Conservation (phyloP, 108 stramenopile genomes). For the Poteriospumella lacustris region DNA sequence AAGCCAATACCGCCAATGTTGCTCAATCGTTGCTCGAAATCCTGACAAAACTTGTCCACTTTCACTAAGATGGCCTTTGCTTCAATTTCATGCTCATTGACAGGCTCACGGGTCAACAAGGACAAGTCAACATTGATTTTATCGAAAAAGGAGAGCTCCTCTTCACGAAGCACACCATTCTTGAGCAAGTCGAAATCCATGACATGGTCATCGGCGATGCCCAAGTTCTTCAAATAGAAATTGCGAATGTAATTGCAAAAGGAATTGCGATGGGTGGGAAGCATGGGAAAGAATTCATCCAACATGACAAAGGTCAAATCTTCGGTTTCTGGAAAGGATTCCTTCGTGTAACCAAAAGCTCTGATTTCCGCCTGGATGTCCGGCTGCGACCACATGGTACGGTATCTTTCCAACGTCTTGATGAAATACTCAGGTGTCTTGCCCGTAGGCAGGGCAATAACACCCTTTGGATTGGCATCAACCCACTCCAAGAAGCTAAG, state of each 20-base stretch:
- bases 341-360: not conserved
- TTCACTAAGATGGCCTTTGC: not conserved
- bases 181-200: slow-evolving; percentile 16
- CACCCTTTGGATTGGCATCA: slow-evolving; percentile 17
- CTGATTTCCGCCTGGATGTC: slow-evolving; percentile 23
- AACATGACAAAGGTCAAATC: slow-evolving; percentile 31
- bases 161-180: slow-evolving; percentile 12
- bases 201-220: slow-evolving; percentile 24
- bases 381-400: not conserved
- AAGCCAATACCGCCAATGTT: slow-evolving; percentile 46
- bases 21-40: slow-evolving; percentile 31
- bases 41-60: slow-evolving; percentile 14
- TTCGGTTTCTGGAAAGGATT: slow-evolving; percentile 22
- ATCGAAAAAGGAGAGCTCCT: slow-evolving; percentile 19
- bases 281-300: slow-evolving; percentile 39
- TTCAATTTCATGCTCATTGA: not conserved
- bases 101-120: not conserved
- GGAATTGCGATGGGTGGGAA: slow-evolving; percentile 29
- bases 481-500: slow-evolving; percentile 38
- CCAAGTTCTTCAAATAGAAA: slow-evolving; percentile 14
- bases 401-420: slow-evolving; percentile 27
- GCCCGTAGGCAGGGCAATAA: slow-evolving; percentile 34
- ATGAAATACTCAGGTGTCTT: slow-evolving; percentile 35
- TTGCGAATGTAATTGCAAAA: slow-evolving; percentile 31
- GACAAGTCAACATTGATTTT: slow-evolving; percentile 21